Conservation (phyloP, 306 rosid species). For the Cucumis sativus region Cucumber_9930_V3 NC_026656.2:8430001-8430500, state of each 20-base stretch:
- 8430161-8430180: conserved; percentile 94
- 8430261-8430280: conserved; percentile 40
- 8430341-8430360: conserved; percentile 41
- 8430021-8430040: conserved; percentile 91
- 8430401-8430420: conserved; percentile 50
- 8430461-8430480: conserved; percentile 12
- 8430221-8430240: conserved; percentile 72
- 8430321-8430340: conserved; percentile 46
- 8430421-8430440: conserved; percentile 28
- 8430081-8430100: conserved; percentile 98
- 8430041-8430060: conserved; percentile 71
- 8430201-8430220: conserved; percentile 39
- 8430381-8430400: conserved; percentile 54
- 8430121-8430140: conserved; percentile 88
- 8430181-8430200: conserved; percentile 64
- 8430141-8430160: conserved; percentile 93
- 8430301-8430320: conserved; percentile 57
- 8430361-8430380: conserved; percentile 33
- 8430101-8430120: conserved; percentile 96
- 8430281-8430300: conserved; percentile 46
- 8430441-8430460: conserved; percentile 23
- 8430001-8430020: conserved; percentile 97
- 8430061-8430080: conserved; percentile 98
- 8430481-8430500: conserved; percentile 27
- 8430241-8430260: conserved; percentile 74